Percentiles rank a stretch among this genome's conserved stretches.
These are phyloP conservation scores for Taxillus chinensis DNA, from an alignment of 164 flowering plant genomes.

Conservation along the genomic window DNA sequence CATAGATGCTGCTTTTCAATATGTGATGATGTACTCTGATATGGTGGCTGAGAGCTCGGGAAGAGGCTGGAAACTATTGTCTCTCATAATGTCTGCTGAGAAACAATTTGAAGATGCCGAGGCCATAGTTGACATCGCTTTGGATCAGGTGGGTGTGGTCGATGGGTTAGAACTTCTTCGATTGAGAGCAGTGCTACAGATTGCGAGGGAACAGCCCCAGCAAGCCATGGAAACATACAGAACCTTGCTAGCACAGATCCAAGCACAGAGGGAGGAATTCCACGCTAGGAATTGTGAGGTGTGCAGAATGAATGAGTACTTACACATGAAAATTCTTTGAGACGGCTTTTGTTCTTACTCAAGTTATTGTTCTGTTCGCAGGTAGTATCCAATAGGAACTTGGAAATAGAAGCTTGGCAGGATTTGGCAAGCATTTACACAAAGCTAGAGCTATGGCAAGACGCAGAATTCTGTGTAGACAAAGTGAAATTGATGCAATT, in stretches of 20 bases:
- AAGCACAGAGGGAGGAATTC: constrained; percentile 33
- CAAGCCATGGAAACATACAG: constrained; percentile 75
- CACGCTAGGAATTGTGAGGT: background rate
- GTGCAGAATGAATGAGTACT: background rate
- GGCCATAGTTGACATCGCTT: constrained; percentile 63
- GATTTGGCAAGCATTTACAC: constrained; percentile 68
- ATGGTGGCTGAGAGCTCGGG: constrained; percentile 48
- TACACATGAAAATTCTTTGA: background rate
- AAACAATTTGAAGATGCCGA: constrained; percentile 73
- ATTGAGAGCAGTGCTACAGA: constrained; percentile 69
- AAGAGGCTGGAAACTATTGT: constrained; percentile 68
- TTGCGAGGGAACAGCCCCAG: constrained; percentile 76
- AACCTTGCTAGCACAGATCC: constrained; percentile 58
- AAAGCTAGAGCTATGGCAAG: constrained; percentile 42
- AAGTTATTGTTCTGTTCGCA: constrained; percentile 11
- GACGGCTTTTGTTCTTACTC: background rate
- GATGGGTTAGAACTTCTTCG: constrained; percentile 62
- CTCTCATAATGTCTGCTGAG: constrained; percentile 68
- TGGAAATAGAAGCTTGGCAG: constrained; percentile 79
- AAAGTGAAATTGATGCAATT: constrained; percentile 55
- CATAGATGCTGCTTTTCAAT: constrained; percentile 50
- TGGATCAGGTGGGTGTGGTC: constrained; percentile 57
- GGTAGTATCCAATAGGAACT: constrained; percentile 25
- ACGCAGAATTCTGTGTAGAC: constrained; percentile 58
- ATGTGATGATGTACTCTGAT: constrained; percentile 36